These are phyloP conservation scores for Coniophora puteana DNA, from an alignment of 1,284 basidiomycete genomes.

Conservation along the genomic window DNA sequence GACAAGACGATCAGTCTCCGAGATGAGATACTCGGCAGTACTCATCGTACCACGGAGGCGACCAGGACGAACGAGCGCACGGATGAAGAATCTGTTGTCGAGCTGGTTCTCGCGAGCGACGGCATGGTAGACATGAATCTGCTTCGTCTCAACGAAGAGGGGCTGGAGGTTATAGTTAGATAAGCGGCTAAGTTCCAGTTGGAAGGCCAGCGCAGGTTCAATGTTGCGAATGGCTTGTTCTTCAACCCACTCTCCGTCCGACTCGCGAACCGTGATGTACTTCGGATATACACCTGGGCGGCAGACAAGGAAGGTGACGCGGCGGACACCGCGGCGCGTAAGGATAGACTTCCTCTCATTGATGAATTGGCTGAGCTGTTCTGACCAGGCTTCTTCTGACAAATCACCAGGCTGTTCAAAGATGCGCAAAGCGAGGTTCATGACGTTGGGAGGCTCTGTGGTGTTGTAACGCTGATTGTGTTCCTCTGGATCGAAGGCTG, in stretches of 20 bases:
- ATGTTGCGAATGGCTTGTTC: constrained; percentile 98
- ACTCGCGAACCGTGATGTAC: constrained; percentile 89
- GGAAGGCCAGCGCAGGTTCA: constrained; percentile 97
- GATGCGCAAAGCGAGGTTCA: constrained; percentile 90
- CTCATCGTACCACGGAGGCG: constrained; percentile 89
- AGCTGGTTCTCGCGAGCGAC: constrained; percentile 94
- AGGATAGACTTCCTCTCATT: constrained; percentile 71
- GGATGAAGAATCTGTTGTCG: constrained; percentile 97
- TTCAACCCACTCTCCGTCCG: constrained; percentile 82
- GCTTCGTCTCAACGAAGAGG: constrained; percentile 90
- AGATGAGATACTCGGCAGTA: constrained; percentile 95
- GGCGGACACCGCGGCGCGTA: constrained; percentile 78
- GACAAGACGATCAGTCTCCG: constrained; percentile 96
- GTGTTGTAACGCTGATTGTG: constrained; percentile 73
- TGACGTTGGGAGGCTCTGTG: constrained; percentile 81
- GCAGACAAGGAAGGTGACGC: constrained; percentile 92
- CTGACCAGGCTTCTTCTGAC: constrained; percentile 77
- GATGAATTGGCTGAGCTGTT: constrained; percentile 70
- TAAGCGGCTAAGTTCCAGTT: constrained; percentile 94
- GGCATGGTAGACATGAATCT: constrained; percentile 96
- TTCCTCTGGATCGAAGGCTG: constrained; percentile 68
- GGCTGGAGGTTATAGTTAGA: constrained; percentile 97
- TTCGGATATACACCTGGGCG: constrained; percentile 89
- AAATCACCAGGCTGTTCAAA: constrained; percentile 76
- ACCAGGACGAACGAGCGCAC: constrained; percentile 94